Evolutionary conservation across 108 stramenopile genomes (phyloP).

Genomic region (Cyclostephanos tholiformis): DNA sequence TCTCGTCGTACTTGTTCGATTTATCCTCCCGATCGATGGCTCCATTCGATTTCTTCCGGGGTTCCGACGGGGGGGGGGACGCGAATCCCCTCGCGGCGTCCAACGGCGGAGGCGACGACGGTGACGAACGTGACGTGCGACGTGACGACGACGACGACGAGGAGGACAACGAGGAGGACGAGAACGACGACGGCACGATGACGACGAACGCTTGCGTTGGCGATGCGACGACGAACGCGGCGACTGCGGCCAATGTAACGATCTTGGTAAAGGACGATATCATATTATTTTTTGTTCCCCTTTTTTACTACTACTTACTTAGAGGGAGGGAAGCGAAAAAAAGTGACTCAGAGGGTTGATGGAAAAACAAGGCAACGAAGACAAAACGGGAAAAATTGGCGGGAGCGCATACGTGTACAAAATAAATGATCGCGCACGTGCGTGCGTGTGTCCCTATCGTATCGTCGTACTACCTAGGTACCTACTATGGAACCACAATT

Average conservation of each 20-base stretch:
- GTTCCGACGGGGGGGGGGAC: conserved; percentile 47
- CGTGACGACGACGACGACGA: conserved; percentile 1
- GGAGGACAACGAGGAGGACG: not conserved
- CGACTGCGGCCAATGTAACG: conserved; percentile 5
- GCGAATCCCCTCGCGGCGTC: conserved; percentile 68
- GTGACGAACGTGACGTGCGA: too few species aligned
- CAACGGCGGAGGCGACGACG: conserved; percentile 7
- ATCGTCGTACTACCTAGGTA: too few species aligned
- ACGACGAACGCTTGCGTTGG: conserved; percentile 20
- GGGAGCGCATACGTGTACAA: too few species aligned
- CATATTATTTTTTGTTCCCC: too few species aligned
- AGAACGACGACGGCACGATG: not conserved
- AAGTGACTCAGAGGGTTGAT: too few species aligned
- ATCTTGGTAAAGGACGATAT: conserved; percentile 22
- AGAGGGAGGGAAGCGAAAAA: too few species aligned
- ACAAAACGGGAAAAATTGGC: too few species aligned
- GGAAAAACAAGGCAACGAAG: too few species aligned
- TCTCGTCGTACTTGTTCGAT: conserved; percentile 76
- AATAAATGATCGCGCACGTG: too few species aligned
- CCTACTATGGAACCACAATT: too few species aligned
- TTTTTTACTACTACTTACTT: too few species aligned
- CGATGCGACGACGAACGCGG: not conserved
- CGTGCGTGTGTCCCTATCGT: too few species aligned
- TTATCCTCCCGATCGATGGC: conserved; percentile 71
- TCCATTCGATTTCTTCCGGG: conserved; percentile 62